Evolutionary conservation across 352 stramenopile species (phyloP), one percentile per base, ranked within the genome.

Genomic region (Phytopythium sindhum): DNA sequence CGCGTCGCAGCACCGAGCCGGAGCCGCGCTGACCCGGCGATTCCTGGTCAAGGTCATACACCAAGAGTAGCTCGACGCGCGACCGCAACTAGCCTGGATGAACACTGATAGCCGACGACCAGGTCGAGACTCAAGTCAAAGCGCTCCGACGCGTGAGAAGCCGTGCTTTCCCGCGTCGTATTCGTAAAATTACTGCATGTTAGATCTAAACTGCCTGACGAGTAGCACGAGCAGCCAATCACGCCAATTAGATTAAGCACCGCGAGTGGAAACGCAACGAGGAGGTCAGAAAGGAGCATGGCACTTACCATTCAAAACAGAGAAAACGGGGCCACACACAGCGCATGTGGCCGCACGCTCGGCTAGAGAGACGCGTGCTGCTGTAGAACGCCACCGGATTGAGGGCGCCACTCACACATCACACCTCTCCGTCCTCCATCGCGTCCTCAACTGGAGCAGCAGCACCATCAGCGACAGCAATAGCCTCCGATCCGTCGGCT

Each of bases 371-470:
- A 26, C 21, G 11, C 42, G n/a, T 21, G 6, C 42, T 8, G 42
- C 55, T 39, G 41, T 21, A 12, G 35, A 12, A 39, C 14, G 37
- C 37, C 19, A 4, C 33, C 24, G 28, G 24, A 45, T 2, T 47
- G 35, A 8, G n/a, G n/a, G n/a, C 12, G 53, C 21, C n/a, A 31
- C 26, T 6, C 21, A 48, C 24, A 19, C 4, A 3, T 59, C 44
- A 56, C 17, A 63, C 10, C 65, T 87, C 69, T 21, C 78, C 66
- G 21, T 74, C 67, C 45, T 73, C 67, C 55, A 63, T 59, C 10
- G 67, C 69, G 12, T 72, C 65, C 8, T 80, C 65, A 0, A 12
- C 42, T n/a, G 54, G 24, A 2, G 41, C 35, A n/a, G 66, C 42
- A 6, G 75, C 48, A 11, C 62, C 66, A 17, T 76, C 39, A 21